These are phyloP conservation scores for Jimgerdemannia flammicorona DNA, from an alignment of 192 early-diverging fungal genomes.

Conservation along the genomic window DNA sequence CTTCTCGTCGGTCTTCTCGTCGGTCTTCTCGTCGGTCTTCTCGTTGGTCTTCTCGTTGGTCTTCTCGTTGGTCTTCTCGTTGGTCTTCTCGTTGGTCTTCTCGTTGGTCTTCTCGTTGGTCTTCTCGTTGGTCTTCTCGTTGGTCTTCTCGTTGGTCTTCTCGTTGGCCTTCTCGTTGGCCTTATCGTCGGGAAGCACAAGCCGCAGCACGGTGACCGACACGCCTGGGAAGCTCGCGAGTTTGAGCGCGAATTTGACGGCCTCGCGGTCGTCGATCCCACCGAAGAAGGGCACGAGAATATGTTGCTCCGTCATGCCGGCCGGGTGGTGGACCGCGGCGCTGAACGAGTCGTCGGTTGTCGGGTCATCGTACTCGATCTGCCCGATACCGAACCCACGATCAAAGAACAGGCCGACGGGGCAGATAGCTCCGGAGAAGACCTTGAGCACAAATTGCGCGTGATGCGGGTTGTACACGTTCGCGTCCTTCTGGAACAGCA, in stretches of 20 bases:
- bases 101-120: neutral
- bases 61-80: neutral
- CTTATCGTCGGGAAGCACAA: conserved; percentile 18
- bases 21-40: conserved; percentile 4
- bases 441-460: conserved; percentile 37
- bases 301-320: conserved; percentile 27
- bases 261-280: conserved; percentile 69
- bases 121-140: conserved; percentile 5
- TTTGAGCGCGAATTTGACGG: conserved; percentile 48
- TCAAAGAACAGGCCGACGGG: conserved; percentile 64
- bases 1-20: conserved; percentile 5
- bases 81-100: no score
- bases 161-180: neutral
- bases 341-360: conserved; percentile 11
- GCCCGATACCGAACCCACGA: conserved; percentile 56
- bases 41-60: conserved; percentile 5
- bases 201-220: conserved; percentile 48
- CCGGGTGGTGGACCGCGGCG: neutral
- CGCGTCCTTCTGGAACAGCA: conserved; percentile 16
- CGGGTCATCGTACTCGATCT: neutral
- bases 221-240: conserved; percentile 45
- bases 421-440: conserved; percentile 38
- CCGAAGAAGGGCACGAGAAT: conserved; percentile 75
- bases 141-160: conserved; percentile 4
- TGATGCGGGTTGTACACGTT: conserved; percentile 33